Base-by-base conservation (phyloP, 495 filamentous ascomycete genomes). In the Clavariopsis aquatica region DNA sequence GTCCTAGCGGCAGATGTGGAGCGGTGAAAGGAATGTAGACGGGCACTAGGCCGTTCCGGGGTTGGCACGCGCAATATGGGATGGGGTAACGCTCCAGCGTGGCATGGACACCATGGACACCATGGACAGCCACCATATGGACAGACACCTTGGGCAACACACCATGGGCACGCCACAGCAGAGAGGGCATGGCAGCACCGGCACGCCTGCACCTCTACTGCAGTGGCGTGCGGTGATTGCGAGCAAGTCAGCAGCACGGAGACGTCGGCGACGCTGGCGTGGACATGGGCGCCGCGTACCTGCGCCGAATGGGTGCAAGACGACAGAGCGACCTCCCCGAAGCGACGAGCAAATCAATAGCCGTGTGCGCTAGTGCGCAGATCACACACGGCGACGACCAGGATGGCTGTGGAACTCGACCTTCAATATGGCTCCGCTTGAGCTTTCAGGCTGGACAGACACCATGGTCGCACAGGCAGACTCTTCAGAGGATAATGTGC, bases 401-500 rank as follows among this genome's bases (percentile, higher is more conserved):
- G 57, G 56, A 45, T 57, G 9, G 26, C 29, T 55, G 60, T 54
- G 38, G 31, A 56, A 62, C 60, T 10, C 22, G 52, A 24, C 2
- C 51, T 45, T 19, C 52, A 57, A 56, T 64, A 49, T 64, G 60
- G 60, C 51, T 57, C 62, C 28, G 47, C 26, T 34, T 27, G 57
- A 51, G 49, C 56, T 66, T 66, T 62, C 64, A 66, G 64, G 64
- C 64, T 66, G 51, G 49, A 49, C 28, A 47, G 3, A 26, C 27
- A 45, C 22, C 53, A 23, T 27, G 53, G 62, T 60, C 43, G 52
- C 62, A 60, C 62, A 60, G 41, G 47, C 20, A 28, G 28, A 52
- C 45, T 31, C n/a, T 45, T 41, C 55, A 59, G 62, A 51, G 19
- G 34, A 51, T 54, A 55, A 63, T 58, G 29, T 51, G 8, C 36